Percentiles rank a stretch among this genome's conserved stretches.
phyloP scores from a whole-genome alignment of 176 grass and related monocot species.

The Cenchrus americanus region DNA sequence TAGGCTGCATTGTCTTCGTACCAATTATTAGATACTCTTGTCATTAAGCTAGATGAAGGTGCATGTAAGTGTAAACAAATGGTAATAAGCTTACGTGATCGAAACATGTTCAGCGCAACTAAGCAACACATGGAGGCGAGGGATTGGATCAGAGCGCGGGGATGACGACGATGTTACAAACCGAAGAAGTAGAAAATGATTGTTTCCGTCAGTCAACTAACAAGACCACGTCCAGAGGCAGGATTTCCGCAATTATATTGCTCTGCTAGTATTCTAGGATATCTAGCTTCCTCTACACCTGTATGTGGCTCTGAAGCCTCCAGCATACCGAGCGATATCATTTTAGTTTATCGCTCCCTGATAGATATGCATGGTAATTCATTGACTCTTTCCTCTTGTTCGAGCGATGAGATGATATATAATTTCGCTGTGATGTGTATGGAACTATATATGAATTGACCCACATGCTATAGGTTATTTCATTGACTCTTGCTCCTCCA shows the following conservation, averaged over 20 bases:
- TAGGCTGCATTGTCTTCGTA: neutral
- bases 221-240: neutral
- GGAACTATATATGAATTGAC: neutral
- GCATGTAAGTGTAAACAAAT: constrained; percentile 10
- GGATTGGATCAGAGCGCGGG: constrained; percentile 14
- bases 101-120: neutral
- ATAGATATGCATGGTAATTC: too few species aligned
- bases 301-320: neutral
- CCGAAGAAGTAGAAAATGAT: neutral
- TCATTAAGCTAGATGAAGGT: constrained; percentile 1
- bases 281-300: constrained; percentile 18
- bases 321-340: neutral
- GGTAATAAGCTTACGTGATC: constrained; percentile 2
- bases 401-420: too few species aligned
- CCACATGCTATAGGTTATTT: neutral
- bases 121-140: constrained; percentile 10
- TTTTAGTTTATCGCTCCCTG: neutral
- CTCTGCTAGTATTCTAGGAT: neutral
- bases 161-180: neutral
- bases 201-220: neutral
- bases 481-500: neutral
- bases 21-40: constrained; percentile 27
- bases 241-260: constrained; percentile 26
- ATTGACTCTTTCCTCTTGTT: too few species aligned
- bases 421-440: neutral